Evolutionary conservation across 2,329 filamentous ascomycete genomes (phyloP).

Genomic region (Triangularia setosa): DNA sequence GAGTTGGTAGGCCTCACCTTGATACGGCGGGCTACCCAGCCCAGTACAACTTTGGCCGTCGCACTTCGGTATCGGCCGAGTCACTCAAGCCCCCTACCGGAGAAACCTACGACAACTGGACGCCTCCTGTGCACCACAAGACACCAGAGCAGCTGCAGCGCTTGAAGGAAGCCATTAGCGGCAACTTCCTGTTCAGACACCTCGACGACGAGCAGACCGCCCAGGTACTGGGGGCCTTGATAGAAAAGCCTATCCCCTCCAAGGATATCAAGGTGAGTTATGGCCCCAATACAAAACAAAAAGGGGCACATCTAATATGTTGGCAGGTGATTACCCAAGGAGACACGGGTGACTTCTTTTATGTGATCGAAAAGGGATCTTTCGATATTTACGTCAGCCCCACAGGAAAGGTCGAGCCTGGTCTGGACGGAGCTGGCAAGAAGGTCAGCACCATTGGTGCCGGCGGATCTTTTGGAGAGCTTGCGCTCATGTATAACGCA

Average conservation of each 20-base stretch:
- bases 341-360: slow-evolving; percentile 95
- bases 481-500: slow-evolving; percentile 98
- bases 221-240: slow-evolving; percentile 83
- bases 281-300: not conserved
- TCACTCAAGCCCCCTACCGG: slow-evolving; percentile 80
- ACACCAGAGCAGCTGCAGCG: slow-evolving; percentile 74
- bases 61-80: slow-evolving; percentile 95
- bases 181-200: slow-evolving; percentile 92
- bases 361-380: slow-evolving; percentile 84
- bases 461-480: slow-evolving; percentile 91
- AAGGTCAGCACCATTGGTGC: slow-evolving; percentile 79
- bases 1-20: slow-evolving; percentile 42
- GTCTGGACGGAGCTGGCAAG: slow-evolving; percentile 74
- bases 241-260: slow-evolving; percentile 92
- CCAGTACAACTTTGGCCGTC: slow-evolving; percentile 89
- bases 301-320: slow-evolving; percentile 4
- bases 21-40: slow-evolving; percentile 72
- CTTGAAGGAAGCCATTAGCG: slow-evolving; percentile 74
- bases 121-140: slow-evolving; percentile 81
- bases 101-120: slow-evolving; percentile 83
- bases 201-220: slow-evolving; percentile 88
- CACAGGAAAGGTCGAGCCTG: slow-evolving; percentile 71
- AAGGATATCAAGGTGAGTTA: slow-evolving; percentile 67
- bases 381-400: slow-evolving; percentile 91
- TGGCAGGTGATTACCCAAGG: slow-evolving; percentile 87